Base-by-base conservation (phyloP, 2,329 filamentous ascomycete species). In the Aspergillus spinulosporus region DNA sequence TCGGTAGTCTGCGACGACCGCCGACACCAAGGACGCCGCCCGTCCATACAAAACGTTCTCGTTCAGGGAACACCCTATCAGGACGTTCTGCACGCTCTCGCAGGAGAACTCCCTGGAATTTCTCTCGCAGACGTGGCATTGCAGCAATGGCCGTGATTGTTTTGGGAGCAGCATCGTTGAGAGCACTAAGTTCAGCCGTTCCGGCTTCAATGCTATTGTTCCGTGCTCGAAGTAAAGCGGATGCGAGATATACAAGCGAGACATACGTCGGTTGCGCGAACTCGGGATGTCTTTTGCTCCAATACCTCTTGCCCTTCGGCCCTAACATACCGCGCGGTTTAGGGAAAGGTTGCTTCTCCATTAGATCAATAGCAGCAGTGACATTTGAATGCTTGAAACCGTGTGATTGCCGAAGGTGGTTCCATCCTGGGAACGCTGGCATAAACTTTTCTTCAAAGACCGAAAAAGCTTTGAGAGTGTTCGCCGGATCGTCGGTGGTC, bases 361-460 rank as follows among this genome's bases (percentile, higher is more conserved):
- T 57, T 36, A 68, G 57, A 45, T 71, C 67, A 37, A 74, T 64
- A 9, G 65, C 64, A 31, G 54, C 57, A 31, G 70, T 66, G 7
- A 66, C 68, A 36, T 63, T 63, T 7, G 60, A 49, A 7, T 73
- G 71, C 39, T 68, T 67, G 28, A 69, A 26, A 4, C 65, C 66
- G 50, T 66, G 66, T 26, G 74, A 71, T 57, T 69, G 69, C 12
- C 65, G 64, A 31, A 78, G 62, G 50, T 66, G 59, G 4, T 63
- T 65, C 90, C 92, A 97, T 26, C 91, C 90, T 8, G 83, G 82
- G 83, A 92, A 96, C 34, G 83, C 80, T 1, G 83, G 81, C 83
- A 96, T 95, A 54, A 97, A 85, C 58, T 85, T 84, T 28, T 80
- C 75, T 75, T 97, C 93, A 68, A 89, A 93, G 50, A 87, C 74